Base-by-base conservation (phyloP, 176 grass and related monocot genomes). In the Oryza officinalis region DNA sequence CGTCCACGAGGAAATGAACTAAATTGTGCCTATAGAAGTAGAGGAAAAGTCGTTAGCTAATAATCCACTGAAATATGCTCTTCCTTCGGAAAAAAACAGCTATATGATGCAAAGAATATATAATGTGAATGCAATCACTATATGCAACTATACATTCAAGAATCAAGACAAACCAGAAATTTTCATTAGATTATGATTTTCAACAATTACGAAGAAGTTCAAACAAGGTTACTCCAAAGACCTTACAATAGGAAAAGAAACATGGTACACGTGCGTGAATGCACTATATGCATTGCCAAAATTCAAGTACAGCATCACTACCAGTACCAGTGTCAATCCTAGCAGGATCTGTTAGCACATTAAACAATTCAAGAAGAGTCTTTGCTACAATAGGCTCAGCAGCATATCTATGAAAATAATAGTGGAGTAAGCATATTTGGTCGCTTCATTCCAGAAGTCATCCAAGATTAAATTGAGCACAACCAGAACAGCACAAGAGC, bases 1-100 rank as follows among this genome's bases (percentile, higher is more conserved):
- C 22, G 66, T 84, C 83, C 76, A 78, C 35, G 76, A 71, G 52
- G 79, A 64, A 88, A 86, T 75, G 65, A 45, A 81, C 76, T 78
- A 71, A 81, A 84, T 0, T 67, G 71, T 78, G 73, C 40, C 93
- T 94, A 65, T n/a, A 74, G 14, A 44, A 49, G 54, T 20, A 78
- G 15, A 88, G n/a, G 5, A 45, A 22, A 86, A 66, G 57, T 20
- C 9, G 26, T 75, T 45, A 71, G 6, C 60, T 5, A 26, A 81
- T 40, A 44, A 44, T 54, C 25, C 27, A 72, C 12, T 6, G 7
- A 26, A 23, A 26, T 27, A 61, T 50, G 50, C 5, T 18, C 0
- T 57, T 57, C 20, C 52, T 12, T 61, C 0, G 57, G 8, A n/a
- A 25, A 60, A 61, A 57, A 52, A 7, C 1, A 57, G 1, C 3